Evolutionary conservation across 768 basidiomycete species (phyloP).

Genomic region (Trametes punicea): DNA sequence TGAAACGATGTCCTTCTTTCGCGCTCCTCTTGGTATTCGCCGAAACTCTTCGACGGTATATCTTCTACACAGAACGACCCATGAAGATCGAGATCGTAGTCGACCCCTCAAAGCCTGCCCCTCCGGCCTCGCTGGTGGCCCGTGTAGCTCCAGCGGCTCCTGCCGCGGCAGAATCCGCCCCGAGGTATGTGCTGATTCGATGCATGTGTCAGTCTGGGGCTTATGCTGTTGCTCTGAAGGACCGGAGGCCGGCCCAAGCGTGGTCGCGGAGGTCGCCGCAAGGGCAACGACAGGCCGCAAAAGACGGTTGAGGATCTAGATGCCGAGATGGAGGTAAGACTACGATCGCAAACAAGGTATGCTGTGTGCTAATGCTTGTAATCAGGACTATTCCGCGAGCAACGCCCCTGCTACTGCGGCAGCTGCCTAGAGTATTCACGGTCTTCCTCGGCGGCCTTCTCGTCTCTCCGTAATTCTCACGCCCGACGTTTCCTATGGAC

Average conservation of each 20-base stretch:
- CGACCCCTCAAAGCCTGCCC: constrained; percentile 72
- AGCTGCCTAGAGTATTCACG: background rate
- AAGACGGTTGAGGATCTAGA: constrained; percentile 91
- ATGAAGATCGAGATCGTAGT: constrained; percentile 99
- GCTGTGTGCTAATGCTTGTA: background rate
- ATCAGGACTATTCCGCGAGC: constrained; percentile 22
- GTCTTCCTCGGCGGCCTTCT: background rate
- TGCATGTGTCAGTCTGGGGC: background rate
- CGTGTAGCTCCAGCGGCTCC: constrained; percentile 77
- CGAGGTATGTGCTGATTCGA: constrained; percentile 12
- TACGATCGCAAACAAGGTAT: background rate
- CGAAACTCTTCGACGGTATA: constrained; percentile 26
- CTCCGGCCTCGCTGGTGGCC: constrained; percentile 62
- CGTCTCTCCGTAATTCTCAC: background rate
- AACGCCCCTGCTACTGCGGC: constrained; percentile 18
- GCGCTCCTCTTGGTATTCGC: constrained; percentile 21
- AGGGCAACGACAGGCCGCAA: constrained; percentile 51
- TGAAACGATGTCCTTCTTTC: constrained; percentile 33
- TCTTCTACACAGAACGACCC: constrained; percentile 67
- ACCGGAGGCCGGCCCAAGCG: constrained; percentile 41
- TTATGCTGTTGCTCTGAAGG: constrained; percentile 7
- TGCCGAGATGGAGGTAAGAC: constrained; percentile 93
- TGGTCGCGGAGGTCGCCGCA: constrained; percentile 20
- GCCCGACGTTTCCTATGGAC: background rate
- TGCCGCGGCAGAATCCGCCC: constrained; percentile 25